Percentiles rank a stretch among this genome's conserved stretches.
Evolutionary conservation across 169 alveolate species (phyloP).

Genomic region (Cryptosporidium sp.): DNA sequence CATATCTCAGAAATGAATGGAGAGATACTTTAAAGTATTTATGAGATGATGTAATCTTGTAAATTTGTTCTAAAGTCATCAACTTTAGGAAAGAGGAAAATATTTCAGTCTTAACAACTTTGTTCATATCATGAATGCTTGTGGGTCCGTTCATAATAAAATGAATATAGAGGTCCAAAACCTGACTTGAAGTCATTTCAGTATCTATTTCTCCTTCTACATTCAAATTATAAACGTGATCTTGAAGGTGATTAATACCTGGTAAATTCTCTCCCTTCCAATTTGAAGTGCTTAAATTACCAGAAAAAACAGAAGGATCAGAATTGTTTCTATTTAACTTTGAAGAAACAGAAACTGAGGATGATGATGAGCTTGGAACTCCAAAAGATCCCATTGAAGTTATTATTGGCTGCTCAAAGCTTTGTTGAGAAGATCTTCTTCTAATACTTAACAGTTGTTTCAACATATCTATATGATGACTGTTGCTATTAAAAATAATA

Average conservation of each 20-base stretch:
- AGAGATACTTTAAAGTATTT: conserved; percentile 10
- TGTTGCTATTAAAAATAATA: conserved; percentile 42
- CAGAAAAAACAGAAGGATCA: conserved; percentile 41
- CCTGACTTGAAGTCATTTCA: conserved; percentile 2
- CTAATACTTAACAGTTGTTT: conserved; percentile 41
- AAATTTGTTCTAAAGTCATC: conserved; percentile 14
- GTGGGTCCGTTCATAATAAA: conserved; percentile 58
- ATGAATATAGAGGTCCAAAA: conserved; percentile 24
- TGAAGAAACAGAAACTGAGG: background rate
- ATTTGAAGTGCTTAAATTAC: background rate
- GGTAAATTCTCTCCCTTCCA: background rate
- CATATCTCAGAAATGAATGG: conserved; percentile 31
- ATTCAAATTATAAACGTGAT: background rate
- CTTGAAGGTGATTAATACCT: background rate
- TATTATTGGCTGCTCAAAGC: background rate
- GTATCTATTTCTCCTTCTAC: background rate
- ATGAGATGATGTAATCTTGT: conserved; percentile 1
- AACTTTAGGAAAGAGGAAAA: conserved; percentile 4
- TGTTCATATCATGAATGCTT: conserved; percentile 23
- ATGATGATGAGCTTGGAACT: background rate
- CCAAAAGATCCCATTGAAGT: conserved; percentile 18
- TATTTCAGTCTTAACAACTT: conserved; percentile 35
- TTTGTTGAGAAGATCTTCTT: conserved; percentile 49
- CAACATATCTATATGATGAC: conserved; percentile 57
- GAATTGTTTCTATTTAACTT: conserved; percentile 29